phyloP scores from a whole-genome alignment of 257 asterid species.

The Solanum chmielewskii region DNA sequence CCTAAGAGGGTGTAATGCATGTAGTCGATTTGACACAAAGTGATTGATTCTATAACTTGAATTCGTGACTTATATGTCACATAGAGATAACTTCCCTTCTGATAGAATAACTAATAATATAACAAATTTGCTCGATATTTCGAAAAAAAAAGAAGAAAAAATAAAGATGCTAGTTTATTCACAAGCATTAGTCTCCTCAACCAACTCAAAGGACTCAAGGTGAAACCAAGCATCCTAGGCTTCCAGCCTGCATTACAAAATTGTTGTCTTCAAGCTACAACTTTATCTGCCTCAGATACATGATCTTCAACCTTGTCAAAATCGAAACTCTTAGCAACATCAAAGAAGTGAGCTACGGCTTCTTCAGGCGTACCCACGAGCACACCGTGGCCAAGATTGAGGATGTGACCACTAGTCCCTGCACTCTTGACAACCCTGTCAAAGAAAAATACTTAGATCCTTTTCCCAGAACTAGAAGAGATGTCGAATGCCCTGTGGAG shows the following conservation, averaged over 20 bases:
- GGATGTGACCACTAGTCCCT: slow-evolving; percentile 74
- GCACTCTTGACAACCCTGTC: slow-evolving; percentile 76
- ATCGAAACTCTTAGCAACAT: slow-evolving; percentile 60
- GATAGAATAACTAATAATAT: background rate
- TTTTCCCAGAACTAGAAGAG: background rate
- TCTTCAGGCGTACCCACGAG: slow-evolving; percentile 94
- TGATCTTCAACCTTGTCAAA: slow-evolving; percentile 22
- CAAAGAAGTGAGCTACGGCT: slow-evolving; percentile 84
- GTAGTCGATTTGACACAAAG: background rate
- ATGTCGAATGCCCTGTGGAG: background rate
- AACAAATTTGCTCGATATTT: background rate
- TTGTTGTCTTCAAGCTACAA: slow-evolving; percentile 27
- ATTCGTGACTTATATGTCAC: background rate
- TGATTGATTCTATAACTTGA: background rate
- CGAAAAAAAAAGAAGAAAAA: background rate
- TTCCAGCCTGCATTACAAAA: background rate
- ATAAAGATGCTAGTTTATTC: background rate
- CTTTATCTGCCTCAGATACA: slow-evolving; percentile 21
- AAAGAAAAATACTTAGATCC: slow-evolving; percentile 2
- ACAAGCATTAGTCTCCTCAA: background rate
- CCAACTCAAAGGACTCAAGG: background rate
- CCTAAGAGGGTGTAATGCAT: background rate
- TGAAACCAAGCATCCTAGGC: background rate
- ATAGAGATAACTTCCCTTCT: background rate
- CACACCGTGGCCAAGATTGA: slow-evolving; percentile 94